Evolutionary conservation across 805 yeast species (phyloP), one percentile per base, ranked within the genome.

Genomic region (Wickerhamiella sergipiensis): DNA sequence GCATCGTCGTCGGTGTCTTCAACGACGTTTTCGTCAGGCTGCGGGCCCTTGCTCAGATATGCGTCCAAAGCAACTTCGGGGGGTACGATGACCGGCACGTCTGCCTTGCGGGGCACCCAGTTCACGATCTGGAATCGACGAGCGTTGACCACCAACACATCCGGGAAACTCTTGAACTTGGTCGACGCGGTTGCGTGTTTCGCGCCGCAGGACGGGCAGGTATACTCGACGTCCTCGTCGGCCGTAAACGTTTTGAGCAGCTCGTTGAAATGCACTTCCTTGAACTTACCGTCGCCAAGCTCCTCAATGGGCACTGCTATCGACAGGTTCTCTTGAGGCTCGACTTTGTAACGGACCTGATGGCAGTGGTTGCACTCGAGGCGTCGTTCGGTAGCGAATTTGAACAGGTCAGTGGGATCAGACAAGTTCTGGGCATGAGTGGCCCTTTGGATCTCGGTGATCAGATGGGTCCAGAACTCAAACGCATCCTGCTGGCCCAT

Each of bases 401-500:
- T 79, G 60, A 90, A 80, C 15, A 72, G 57, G 48, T 75, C 73
- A 52, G 78, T 75, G 3, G 86, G 80, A 24, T 69, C 68, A 0
- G 55, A 56, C 12, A 36, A 23, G 9, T 51, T 47, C 43, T 52
- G 53, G 12, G 48, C 51, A 23, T 49, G 51, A 17, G 58, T 53
- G 9, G 57, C 57, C 31, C 53, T 51, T 1, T 59, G 89, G 24
- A 88, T 64, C 55, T 77, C 74, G 51, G 81, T 83, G 26, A 81
- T 61, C 8, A 90, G 65, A 62, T 80, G 83, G 5, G 78, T 67
- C 66, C 88, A 76, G 62, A 88, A 92, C 64, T 92, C 98, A 70
- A 81, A 84, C 0, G 97, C 92, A 69, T 92, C 99, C 65, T 92
- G 98, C 63, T 92, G 99, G 58, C 80, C 78, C 74, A 81, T 85